phyloP scores from a whole-genome alignment of 2,329 filamentous ascomycete species.

The Calonectria naviculata region DNA sequence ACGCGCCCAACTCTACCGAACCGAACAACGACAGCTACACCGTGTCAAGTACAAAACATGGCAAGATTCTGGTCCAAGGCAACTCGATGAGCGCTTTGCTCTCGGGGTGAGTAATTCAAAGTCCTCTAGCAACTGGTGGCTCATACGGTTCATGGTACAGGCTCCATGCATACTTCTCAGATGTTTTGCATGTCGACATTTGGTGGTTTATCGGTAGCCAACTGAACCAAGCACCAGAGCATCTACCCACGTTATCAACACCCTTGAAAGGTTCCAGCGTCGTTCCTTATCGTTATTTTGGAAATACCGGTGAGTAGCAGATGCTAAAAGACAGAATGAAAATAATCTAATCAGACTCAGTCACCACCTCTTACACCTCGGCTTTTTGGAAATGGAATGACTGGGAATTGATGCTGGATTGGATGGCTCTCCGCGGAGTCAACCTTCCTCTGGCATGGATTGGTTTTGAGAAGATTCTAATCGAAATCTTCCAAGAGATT shows the following conservation, averaged over 20 bases:
- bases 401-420: neutral
- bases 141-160: neutral
- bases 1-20: neutral
- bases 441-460: neutral
- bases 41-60: neutral
- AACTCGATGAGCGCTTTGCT: neutral
- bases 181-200: neutral
- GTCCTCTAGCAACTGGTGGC: too few species aligned
- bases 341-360: neutral
- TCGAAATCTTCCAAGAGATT: neutral
- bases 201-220: neutral
- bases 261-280: neutral
- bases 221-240: neutral
- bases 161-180: neutral
- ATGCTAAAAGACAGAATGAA: neutral
- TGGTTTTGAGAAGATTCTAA: neutral
- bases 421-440: neutral
- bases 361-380: neutral
- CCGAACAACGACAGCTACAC: neutral
- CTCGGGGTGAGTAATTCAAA: neutral
- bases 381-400: neutral
- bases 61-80: neutral
- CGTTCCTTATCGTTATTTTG: neutral
- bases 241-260: neutral
- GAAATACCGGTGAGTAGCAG: neutral